Percentiles rank a stretch among this genome's conserved stretches.
Conservation (phyloP, 805 yeast genomes). For the Saccharomycopsis fibuligera region DNA sequence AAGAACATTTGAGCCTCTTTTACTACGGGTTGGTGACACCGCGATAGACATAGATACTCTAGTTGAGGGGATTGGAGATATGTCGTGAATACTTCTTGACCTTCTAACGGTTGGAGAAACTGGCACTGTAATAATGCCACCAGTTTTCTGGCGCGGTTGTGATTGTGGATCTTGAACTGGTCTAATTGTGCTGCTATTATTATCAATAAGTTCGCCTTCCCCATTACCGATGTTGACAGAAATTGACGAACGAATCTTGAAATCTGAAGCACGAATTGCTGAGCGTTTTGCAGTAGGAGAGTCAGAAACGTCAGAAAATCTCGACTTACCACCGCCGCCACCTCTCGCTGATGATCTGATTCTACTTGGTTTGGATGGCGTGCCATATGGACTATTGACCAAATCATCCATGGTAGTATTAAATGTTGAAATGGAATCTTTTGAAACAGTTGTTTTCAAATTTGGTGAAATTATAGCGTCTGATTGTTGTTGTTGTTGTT, state of each 20-base stretch:
- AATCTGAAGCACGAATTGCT: neutral
- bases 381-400: conserved; percentile 9
- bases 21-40: conserved; percentile 5
- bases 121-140: neutral
- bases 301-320: neutral
- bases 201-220: conserved; percentile 2
- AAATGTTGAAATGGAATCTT: conserved; percentile 3
- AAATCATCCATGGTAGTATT: conserved; percentile 10
- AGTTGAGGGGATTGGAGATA: conserved; percentile 13
- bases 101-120: neutral
- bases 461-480: neutral
- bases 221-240: neutral
- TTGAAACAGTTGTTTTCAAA: no score
- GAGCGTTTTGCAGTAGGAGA: no score
- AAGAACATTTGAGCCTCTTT: neutral
- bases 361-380: conserved; percentile 6
- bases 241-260: conserved; percentile 1
- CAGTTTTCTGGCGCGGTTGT: no score
- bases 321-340: neutral
- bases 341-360: neutral
- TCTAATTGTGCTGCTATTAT: conserved; percentile 14
- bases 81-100: conserved; percentile 1
- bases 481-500: neutral
- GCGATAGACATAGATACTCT: conserved; percentile 3
- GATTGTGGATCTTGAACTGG: conserved; percentile 4